phyloP scores from a whole-genome alignment of 2,329 filamentous ascomycete species.

The Chalaropsis ovoidea region DNA sequence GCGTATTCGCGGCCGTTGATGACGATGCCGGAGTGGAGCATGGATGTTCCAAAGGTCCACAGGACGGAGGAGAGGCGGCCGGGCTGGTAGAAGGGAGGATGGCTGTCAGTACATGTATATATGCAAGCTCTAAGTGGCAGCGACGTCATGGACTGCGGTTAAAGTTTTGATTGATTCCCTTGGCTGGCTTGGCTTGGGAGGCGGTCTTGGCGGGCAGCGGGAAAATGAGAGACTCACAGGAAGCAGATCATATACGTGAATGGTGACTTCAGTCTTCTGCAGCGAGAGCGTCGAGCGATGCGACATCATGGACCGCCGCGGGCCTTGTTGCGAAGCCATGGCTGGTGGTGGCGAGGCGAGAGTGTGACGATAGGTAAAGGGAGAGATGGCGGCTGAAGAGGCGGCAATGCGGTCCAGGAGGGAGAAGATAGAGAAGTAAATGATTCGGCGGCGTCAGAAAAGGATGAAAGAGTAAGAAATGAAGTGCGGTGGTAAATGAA shows the following conservation, averaged over 20 bases:
- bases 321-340: constrained; percentile 39
- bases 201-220: neutral
- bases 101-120: neutral
- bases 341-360: constrained; percentile 15
- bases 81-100: constrained; percentile 39
- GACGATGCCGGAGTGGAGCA: constrained; percentile 74
- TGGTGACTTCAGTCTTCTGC: constrained; percentile 61
- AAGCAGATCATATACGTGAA: constrained; percentile 69
- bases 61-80: constrained; percentile 64
- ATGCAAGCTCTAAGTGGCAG: neutral
- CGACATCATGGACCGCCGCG: constrained; percentile 34
- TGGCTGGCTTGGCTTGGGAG: constrained; percentile 38
- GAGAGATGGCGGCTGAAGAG: neutral
- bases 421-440: too few species aligned
- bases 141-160: constrained; percentile 11
- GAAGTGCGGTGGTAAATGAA: neutral
- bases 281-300: constrained; percentile 59
- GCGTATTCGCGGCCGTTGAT: constrained; percentile 74
- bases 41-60: constrained; percentile 66
- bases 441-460: too few species aligned
- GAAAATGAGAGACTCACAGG: constrained; percentile 41
- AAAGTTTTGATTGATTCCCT: neutral
- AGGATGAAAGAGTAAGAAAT: too few species aligned
- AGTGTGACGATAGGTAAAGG: neutral
- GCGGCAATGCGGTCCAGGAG: neutral